phyloP scores from a whole-genome alignment of 2,329 filamentous ascomycete species.

The Blumeria graminis region DNA sequence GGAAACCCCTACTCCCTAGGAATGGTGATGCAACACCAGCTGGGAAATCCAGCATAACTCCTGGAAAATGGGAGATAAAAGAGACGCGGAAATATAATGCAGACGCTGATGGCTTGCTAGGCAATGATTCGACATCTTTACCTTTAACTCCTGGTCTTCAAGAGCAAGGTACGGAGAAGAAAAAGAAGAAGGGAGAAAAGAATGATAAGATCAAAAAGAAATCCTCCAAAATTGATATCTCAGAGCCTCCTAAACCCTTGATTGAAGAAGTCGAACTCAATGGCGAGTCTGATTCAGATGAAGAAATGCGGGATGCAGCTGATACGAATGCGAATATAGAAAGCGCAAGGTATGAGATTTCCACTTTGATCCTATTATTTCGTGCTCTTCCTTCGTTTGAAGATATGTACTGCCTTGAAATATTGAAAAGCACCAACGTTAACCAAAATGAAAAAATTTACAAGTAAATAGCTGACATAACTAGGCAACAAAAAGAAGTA shows the following conservation, averaged over 20 bases:
- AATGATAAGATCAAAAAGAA: conserved; percentile 15
- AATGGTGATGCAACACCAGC: conserved; percentile 53
- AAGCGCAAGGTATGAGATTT: too few species aligned
- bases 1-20: conserved; percentile 63
- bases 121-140: conserved; percentile 28
- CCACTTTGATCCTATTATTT: too few species aligned
- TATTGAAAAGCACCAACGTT: conserved; percentile 4
- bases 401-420: conserved; percentile 5
- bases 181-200: conserved; percentile 26
- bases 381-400: too few species aligned
- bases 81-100: conserved; percentile 85
- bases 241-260: conserved; percentile 3
- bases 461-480: conserved; percentile 12
- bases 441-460: conserved; percentile 5
- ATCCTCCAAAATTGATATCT: conserved; percentile 12
- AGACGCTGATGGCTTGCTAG: conserved; percentile 66
- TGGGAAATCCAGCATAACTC: conserved; percentile 32
- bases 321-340: neutral
- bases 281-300: conserved; percentile 5
- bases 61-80: conserved; percentile 74
- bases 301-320: conserved; percentile 13
- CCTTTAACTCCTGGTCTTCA: conserved; percentile 5
- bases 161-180: conserved; percentile 19
- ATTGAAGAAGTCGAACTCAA: conserved; percentile 11
- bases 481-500: conserved; percentile 2